Percentiles rank a stretch among this genome's conserved stretches.
phyloP scores from a whole-genome alignment of 495 filamentous ascomycete genomes.

The Darksidea phi region DNA sequence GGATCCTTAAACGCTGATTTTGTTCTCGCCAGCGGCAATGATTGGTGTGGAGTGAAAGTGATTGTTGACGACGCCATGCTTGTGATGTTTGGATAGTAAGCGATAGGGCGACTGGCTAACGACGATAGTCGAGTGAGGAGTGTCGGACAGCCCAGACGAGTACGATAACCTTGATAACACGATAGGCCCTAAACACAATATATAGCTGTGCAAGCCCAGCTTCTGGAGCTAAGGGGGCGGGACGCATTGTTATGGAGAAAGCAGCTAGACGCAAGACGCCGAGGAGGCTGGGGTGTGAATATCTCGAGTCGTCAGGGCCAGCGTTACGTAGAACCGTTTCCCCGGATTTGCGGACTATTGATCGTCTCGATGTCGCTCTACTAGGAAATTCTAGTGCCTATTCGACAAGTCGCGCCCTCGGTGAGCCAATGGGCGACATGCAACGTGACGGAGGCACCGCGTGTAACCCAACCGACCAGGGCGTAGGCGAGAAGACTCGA shows the following conservation, averaged over 20 bases:
- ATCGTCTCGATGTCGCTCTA: neutral
- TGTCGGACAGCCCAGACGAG: neutral
- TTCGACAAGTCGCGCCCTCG: slow-evolving; percentile 8
- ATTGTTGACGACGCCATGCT: slow-evolving; percentile 16
- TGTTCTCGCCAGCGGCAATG: slow-evolving; percentile 20
- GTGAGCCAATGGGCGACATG: slow-evolving; percentile 9
- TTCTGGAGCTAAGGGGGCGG: slow-evolving; percentile 27
- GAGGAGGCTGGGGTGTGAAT: slow-evolving; percentile 7
- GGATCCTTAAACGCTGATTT: slow-evolving; percentile 21
- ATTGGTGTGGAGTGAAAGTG: slow-evolving; percentile 19
- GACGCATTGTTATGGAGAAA: slow-evolving; percentile 35
- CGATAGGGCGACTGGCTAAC: neutral
- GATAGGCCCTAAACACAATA: slow-evolving; percentile 22
- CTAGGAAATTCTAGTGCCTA: slow-evolving; percentile 17
- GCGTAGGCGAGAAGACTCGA: slow-evolving; percentile 13
- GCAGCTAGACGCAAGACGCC: slow-evolving; percentile 16
- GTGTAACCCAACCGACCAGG: slow-evolving; percentile 11
- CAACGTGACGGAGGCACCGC: neutral
- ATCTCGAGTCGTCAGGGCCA: slow-evolving; percentile 24
- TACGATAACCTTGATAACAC: slow-evolving; percentile 28
- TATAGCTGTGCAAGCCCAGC: slow-evolving; percentile 23
- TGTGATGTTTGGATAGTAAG: neutral
- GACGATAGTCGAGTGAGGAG: slow-evolving; percentile 4
- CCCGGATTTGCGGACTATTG: slow-evolving; percentile 15
- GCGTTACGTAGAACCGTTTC: slow-evolving; percentile 24